Base-by-base conservation (phyloP, 2,329 filamentous ascomycete genomes). In the Scorias spongiosa region DNA sequence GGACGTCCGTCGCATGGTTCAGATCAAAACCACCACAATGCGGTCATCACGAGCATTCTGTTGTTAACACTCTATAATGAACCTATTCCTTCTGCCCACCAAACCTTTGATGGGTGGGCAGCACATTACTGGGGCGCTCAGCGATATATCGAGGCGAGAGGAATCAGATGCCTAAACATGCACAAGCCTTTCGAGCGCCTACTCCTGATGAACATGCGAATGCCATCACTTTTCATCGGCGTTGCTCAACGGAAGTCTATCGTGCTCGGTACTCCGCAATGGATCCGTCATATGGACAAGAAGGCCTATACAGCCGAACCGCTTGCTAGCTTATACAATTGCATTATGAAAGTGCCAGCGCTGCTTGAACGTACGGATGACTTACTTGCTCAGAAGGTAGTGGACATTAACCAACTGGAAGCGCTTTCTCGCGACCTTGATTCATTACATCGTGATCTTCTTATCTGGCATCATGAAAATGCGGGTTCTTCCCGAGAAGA, bases 11-110 rank as follows among this genome's bases (percentile, higher is more conserved):
- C 32, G 9, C 11, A 12, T 12, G 12, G 15, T 12, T 12, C 32
- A 36, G 12, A 36, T 12, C 3, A 9, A 36, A 12, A 36, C 5
- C 32, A 36, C 15, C 32, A 36, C 32, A 36, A 36, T 4, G 32
- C 32, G 5, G 43, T 48, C 29, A 39, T 46, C 10, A 42, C 46
- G 10, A 46, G 46, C 39, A 50, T 46, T 20, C 45, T 46, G 37
- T 29, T 46, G 14, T 39, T 46, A 20, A 42, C 42, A 28, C 29
- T 48, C 20, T 48, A 48, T 32, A 44, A 48, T 26, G 44, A 44
- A 18, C 39, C 44, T 2, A 44, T 46, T 32, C 46, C 46, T 4
- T 17, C 40, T 29, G 29, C 42, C 12, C 40, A 29, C n/a, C 41
- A 44, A 14, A 37, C 29, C 8, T 32, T 39, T 18, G 38, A 42